Conservation (phyloP, 371 early-diverging fungal species). For the Catenaria anguillulae region DNA sequence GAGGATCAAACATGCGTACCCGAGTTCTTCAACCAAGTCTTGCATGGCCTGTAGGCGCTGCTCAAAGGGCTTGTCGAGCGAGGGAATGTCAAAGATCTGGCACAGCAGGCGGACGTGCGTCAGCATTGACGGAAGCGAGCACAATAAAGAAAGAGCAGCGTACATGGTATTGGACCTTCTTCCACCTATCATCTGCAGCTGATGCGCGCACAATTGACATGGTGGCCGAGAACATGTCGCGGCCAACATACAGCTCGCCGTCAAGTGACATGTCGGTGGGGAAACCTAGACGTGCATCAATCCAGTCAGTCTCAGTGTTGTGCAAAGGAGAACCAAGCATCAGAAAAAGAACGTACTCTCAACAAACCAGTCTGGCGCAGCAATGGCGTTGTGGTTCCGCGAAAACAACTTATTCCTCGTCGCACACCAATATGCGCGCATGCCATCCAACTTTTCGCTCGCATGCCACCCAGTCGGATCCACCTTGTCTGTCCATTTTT, state of each 20-base stretch:
- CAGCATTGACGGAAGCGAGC: constrained; percentile 14
- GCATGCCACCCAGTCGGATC: constrained; percentile 29
- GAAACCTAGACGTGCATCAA: too few relatives aligned
- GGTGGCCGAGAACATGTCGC: constrained; percentile 32
- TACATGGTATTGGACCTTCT: constrained; percentile 17
- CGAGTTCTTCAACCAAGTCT: constrained; percentile 13
- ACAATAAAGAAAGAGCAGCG: too few relatives aligned
- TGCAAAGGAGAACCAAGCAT: too few relatives aligned
- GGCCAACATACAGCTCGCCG: constrained; percentile 42
- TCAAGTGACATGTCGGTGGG: constrained; percentile 35
- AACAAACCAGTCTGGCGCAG: constrained; percentile 37
- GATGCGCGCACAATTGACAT: constrained; percentile 33
- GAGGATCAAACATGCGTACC: constrained; percentile 6
- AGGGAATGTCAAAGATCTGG: constrained; percentile 38
- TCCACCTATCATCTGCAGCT: constrained; percentile 17
- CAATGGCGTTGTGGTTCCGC: constrained; percentile 32
- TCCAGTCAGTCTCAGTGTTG: background rate
- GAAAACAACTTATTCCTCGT: constrained; percentile 20
- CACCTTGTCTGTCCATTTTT: constrained; percentile 17
- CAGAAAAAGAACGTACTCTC: too few relatives aligned
- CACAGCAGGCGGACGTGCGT: too few relatives aligned
- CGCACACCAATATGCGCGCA: constrained; percentile 38
- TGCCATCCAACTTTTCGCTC: constrained; percentile 40
- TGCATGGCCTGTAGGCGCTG: constrained; percentile 19
- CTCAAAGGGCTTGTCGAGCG: constrained; percentile 21